Base-by-base conservation (phyloP, 208 protist genomes). In the Leptomonas pyrrhocoris region DNA sequence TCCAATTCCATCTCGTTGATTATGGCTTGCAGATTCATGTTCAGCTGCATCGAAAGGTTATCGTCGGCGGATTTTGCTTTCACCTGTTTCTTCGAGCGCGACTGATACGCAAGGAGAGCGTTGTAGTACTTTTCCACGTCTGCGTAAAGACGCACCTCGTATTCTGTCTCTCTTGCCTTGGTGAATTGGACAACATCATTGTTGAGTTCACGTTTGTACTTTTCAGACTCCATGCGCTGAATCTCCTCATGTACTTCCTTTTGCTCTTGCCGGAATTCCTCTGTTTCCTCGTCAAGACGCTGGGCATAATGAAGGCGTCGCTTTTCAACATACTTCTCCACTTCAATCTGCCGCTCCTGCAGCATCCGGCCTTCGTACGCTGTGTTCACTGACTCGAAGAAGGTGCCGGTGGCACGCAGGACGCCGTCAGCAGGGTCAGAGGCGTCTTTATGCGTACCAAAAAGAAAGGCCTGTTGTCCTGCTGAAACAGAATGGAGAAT, bases 201-300 rank as follows among this genome's bases (percentile, higher is more conserved):
- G 53, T 68, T 61, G n/a, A 85, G 62, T 7, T 79, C 75, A 23
- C 66, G 55, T 53, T 81, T 78, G 59, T 83, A 84, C 34, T 76
- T 63, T 28, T 85, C 73, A 0, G 43, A 25, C 63, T 84, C 83
- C 5, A 68, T 21, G 15, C 83, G 70, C 15, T 85, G 67, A n/a
- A 85, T 76, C 23, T 81, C 74, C 18, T 88, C 75, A 36, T 84
- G 82, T 16, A 84, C 60, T 36, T 77, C 82, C 6, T 73, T 68
- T 27, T 79, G 79, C 68, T 88, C 82, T 5, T 71, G 70, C 2
- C 78, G 73, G 58, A 80, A 88, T 55, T 88, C 82, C 50, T 83
- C 79, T 1, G 79, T 84, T 50, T 88, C 82, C 42, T 84, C 75
- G 45, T 62, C 65, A 43, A 88, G 72, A 11, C 82, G 78, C 50